Evolutionary conservation across 2,329 filamentous ascomycete species (phyloP).

Genomic region (Phyllosticta citribraziliensis): DNA sequence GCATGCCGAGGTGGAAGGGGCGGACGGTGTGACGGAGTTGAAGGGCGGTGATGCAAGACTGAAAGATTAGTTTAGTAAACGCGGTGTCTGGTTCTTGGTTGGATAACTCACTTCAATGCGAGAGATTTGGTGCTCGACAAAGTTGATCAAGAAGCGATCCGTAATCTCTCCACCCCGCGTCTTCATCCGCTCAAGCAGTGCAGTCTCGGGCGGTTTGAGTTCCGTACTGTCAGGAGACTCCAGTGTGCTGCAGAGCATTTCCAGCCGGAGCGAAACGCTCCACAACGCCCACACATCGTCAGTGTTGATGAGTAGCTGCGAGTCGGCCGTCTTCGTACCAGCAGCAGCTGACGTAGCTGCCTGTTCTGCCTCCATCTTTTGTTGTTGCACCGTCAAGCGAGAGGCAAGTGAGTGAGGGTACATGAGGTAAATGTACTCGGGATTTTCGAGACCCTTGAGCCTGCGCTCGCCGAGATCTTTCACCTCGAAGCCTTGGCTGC

Average conservation of each 20-base stretch:
- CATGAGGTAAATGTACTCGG: constrained; percentile 88
- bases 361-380: constrained; percentile 38
- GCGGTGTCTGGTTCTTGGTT: not conserved
- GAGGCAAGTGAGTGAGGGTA: constrained; percentile 84
- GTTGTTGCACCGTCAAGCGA: constrained; percentile 62
- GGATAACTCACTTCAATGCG: constrained; percentile 71
- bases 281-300: constrained; percentile 83
- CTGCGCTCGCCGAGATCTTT: constrained; percentile 94
- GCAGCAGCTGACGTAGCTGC: constrained; percentile 38
- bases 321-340: constrained; percentile 52
- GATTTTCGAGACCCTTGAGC: constrained; percentile 93
- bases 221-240: constrained; percentile 56
- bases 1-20: constrained; percentile 57
- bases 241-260: constrained; percentile 87
- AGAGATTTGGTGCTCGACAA: constrained; percentile 90
- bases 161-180: constrained; percentile 72
- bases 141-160: constrained; percentile 76
- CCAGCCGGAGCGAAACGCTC: constrained; percentile 77
- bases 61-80: constrained; percentile 17
- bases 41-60: constrained; percentile 76
- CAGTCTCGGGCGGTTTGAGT: constrained; percentile 71
- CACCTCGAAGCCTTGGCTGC: constrained; percentile 87
- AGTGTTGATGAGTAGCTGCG: constrained; percentile 67
- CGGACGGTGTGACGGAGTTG: constrained; percentile 68
- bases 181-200: constrained; percentile 66